Base-by-base conservation (phyloP, 108 stramenopile species). In the Ochromonas danica region DNA sequence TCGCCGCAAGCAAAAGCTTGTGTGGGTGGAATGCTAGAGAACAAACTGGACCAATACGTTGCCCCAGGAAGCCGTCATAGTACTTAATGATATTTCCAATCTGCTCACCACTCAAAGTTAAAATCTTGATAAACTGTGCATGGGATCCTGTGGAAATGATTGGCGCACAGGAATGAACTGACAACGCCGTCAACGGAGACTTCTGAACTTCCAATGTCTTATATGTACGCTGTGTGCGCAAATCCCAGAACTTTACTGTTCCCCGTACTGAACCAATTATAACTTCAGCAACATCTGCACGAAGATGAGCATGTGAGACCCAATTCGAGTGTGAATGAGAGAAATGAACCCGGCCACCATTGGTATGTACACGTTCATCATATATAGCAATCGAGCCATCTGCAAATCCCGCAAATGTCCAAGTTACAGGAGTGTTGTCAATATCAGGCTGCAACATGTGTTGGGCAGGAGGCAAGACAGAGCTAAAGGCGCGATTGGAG, bases 11-110 rank as follows among this genome's bases (percentile, higher is more conserved):
- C 2, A 95, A 70, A 25, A 96, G 86, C 85, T 91, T 89, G 40
- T 92, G 85, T 40, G 92, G 94, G 85, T 99, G 98, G 83, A 97
- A 99, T 27, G 93, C 93, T 17, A 97, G 78, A 42, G 89, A 88
- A 61, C 94, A 92, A 17, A 99, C 92, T 25, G 94, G 92, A 28
- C 95, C 97, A 42, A 98, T 92, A 30, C 94, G 86, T 81, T 97
- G 92, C n/a, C 93, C 92, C 28, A 92, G 70, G 51, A 96, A 88
- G 39, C 92, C 90, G 79, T 93, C 91, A 84, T 96, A 93, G 79
- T 93, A 93, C 17, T 94, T 87, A 70, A 96, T 93, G 1, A 91
- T 87, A 65, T 94, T 92, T 27, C 72, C 43, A 94, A 82, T n/a
- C 92, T 86, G 27, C 92, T 91, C 2, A 95, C 98, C 14, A 75